Evolutionary conservation across 1,284 basidiomycete species (phyloP).

Genomic region (Cerioporus squamosus): DNA sequence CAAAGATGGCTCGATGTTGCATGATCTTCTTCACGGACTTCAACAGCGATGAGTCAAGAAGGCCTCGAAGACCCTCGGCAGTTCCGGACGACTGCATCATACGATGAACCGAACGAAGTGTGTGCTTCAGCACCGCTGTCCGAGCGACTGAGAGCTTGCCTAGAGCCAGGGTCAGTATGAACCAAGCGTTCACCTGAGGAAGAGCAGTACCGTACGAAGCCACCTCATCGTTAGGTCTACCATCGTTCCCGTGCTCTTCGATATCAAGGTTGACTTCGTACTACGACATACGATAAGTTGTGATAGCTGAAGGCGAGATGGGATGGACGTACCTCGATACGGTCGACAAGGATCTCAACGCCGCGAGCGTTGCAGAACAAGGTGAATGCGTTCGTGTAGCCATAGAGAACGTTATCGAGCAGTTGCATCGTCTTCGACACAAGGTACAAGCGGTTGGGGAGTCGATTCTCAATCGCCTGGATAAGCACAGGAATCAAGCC

Average conservation of each 20-base stretch:
- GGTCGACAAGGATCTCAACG: slow-evolving; percentile 82
- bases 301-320: slow-evolving; percentile 19
- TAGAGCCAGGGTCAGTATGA: slow-evolving; percentile 26
- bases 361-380: slow-evolving; percentile 88
- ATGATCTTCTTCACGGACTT: slow-evolving; percentile 91
- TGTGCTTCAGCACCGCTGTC: slow-evolving; percentile 82
- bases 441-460: slow-evolving; percentile 68
- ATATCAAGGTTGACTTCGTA: slow-evolving; percentile 76
- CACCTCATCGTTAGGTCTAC: slow-evolving; percentile 52
- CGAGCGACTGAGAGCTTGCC: slow-evolving; percentile 71
- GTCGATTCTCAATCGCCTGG: slow-evolving; percentile 82
- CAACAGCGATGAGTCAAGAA: slow-evolving; percentile 91
- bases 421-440: slow-evolving; percentile 91
- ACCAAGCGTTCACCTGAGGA: neutral
- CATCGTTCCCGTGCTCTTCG: slow-evolving; percentile 52
- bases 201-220: slow-evolving; percentile 56
- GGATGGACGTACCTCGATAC: slow-evolving; percentile 78
- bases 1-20: slow-evolving; percentile 82
- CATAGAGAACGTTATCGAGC: slow-evolving; percentile 92
- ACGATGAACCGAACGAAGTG: slow-evolving; percentile 92
- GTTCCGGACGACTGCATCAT: slow-evolving; percentile 97
- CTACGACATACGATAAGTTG: slow-evolving; percentile 40
- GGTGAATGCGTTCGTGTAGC: slow-evolving; percentile 86
- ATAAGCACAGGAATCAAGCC: slow-evolving; percentile 91
- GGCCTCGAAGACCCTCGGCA: slow-evolving; percentile 90